Percentiles rank a stretch among this genome's conserved stretches.
Conservation (phyloP, 1,284 basidiomycete species). For the Exobasidium cylindrosporum region DNA sequence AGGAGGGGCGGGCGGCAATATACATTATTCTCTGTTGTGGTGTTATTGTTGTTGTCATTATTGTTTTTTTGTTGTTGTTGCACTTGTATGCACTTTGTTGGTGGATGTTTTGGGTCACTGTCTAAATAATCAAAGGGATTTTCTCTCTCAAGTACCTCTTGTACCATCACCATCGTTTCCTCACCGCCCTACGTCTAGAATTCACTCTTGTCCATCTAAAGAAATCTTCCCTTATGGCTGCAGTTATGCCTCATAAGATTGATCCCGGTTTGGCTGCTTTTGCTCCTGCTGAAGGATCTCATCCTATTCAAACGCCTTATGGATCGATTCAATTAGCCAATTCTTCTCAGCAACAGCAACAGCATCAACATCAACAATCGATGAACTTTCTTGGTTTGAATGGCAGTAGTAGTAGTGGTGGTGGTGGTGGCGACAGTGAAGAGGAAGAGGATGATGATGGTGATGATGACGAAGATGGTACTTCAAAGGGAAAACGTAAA, state of each 20-base stretch:
- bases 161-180: too few species aligned
- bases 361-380: slow-evolving; percentile 4
- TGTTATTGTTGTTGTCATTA: too few species aligned
- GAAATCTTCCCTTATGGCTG: background rate
- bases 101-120: too few species aligned
- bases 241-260: background rate
- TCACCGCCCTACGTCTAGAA: too few species aligned
- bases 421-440: background rate
- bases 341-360: slow-evolving; percentile 1
- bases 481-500: slow-evolving; percentile 6
- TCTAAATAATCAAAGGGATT: too few species aligned
- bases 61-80: too few species aligned
- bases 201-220: too few species aligned
- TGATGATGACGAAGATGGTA: slow-evolving; percentile 7
- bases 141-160: too few species aligned
- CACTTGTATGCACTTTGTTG: too few species aligned
- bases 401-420: background rate
- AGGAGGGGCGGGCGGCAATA: too few species aligned
- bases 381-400: background rate
- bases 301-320: slow-evolving; percentile 4
- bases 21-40: too few species aligned
- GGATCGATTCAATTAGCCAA: slow-evolving; percentile 9
- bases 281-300: slow-evolving; percentile 7
- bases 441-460: slow-evolving; percentile 9
- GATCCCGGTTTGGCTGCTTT: slow-evolving; percentile 6